Evolutionary conservation across 129 eudicot genomes (phyloP).

Genomic region (Heracleum sosnowskyi): DNA sequence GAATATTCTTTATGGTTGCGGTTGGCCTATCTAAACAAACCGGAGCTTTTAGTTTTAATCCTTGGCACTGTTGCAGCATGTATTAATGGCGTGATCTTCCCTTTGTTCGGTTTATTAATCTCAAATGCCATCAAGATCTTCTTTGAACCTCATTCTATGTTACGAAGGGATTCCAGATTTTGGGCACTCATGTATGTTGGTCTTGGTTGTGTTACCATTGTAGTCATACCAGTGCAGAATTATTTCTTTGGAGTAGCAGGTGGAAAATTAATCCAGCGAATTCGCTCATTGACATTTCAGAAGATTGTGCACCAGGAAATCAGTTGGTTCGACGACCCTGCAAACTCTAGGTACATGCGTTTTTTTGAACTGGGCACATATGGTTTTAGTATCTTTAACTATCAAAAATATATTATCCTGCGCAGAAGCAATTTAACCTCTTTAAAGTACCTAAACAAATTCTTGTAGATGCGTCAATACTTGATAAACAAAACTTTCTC

Average conservation of each 20-base stretch:
- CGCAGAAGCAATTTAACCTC: neutral
- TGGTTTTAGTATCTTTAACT: neutral
- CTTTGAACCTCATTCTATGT: slow-evolving; percentile 30
- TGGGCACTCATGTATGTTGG: slow-evolving; percentile 49
- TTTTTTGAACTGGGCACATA: neutral
- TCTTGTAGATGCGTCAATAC: neutral
- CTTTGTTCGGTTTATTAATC: slow-evolving; percentile 37
- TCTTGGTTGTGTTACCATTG: slow-evolving; percentile 25
- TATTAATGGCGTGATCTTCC: slow-evolving; percentile 33
- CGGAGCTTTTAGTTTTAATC: slow-evolving; percentile 36
- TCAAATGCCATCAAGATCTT: slow-evolving; percentile 40
- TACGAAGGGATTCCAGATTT: slow-evolving; percentile 28
- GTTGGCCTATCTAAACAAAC: slow-evolving; percentile 37
- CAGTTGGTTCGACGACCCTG: slow-evolving; percentile 61
- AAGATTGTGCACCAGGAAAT: slow-evolving; percentile 52
- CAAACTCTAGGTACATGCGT: slow-evolving; percentile 52
- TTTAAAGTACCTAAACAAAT: neutral
- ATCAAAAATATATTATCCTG: neutral
- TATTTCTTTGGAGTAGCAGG: slow-evolving; percentile 51
- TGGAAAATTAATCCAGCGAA: slow-evolving; percentile 35
- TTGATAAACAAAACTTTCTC: neutral
- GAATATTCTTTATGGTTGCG: slow-evolving; percentile 17
- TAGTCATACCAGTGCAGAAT: slow-evolving; percentile 33
- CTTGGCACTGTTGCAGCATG: slow-evolving; percentile 44
- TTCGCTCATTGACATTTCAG: slow-evolving; percentile 35